Conservation (phyloP, 176 grass and related monocot genomes). For the Sorghum bicolor region Sorghum_bicolor_NCBIv3 NC_012870.2:55302501-55303000, state of each 20-base stretch:
- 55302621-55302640: conserved; percentile 47
- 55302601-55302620: conserved; percentile 64
- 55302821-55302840: no score
- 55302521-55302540: conserved; percentile 51
- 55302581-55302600: conserved; percentile 68
- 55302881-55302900: conserved; percentile 72
- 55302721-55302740: conserved; percentile 32
- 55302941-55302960: conserved; percentile 80
- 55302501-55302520: conserved; percentile 53
- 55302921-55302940: conserved; percentile 62
- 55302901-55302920: conserved; percentile 68
- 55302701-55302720: conserved; percentile 52
- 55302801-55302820: no score
- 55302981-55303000: conserved; percentile 55
- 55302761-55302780: not conserved
- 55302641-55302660: conserved; percentile 34
- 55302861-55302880: conserved; percentile 47
- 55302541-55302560: conserved; percentile 82
- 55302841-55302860: conserved; percentile 39
- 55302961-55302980: conserved; percentile 71
- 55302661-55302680: conserved; percentile 43
- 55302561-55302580: conserved; percentile 71
- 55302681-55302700: conserved; percentile 50
- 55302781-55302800: not conserved
- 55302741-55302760: not conserved